These are phyloP conservation scores for Populus deltoides DNA, from an alignment of 345 rosid species.

Conservation along the genomic window DNA sequence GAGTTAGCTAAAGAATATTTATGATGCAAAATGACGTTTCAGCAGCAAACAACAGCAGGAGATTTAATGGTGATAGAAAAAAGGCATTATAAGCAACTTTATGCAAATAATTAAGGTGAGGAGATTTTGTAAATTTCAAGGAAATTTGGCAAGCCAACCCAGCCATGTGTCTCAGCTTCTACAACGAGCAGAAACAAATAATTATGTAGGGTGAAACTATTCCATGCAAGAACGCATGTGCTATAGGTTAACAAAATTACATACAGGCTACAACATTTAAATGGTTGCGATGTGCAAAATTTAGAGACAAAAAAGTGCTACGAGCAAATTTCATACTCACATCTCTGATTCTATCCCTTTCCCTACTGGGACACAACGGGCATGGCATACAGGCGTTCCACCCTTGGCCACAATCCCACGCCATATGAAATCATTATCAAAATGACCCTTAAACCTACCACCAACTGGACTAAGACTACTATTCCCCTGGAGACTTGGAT, in stretches of 20 bases:
- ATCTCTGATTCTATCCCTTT: conserved; percentile 52
- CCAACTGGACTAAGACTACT: conserved; percentile 46
- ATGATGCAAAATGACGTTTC: background rate
- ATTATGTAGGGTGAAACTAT: background rate
- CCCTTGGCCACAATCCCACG: conserved; percentile 76
- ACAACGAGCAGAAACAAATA: background rate
- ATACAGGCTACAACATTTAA: background rate
- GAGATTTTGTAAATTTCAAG: background rate
- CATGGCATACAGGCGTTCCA: conserved; percentile 71
- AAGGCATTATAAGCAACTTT: background rate
- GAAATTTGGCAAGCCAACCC: background rate
- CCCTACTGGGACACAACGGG: conserved; percentile 66
- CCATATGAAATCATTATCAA: conserved; percentile 64
- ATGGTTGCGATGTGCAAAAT: background rate
- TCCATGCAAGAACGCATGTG: background rate
- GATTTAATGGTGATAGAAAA: background rate
- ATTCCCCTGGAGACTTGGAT: conserved; percentile 35
- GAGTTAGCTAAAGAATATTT: background rate
- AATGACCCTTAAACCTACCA: conserved; percentile 27
- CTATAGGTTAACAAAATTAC: background rate
- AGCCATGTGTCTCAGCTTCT: background rate
- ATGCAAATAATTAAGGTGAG: background rate
- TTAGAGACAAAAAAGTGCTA: background rate
- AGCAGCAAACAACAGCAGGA: background rate
- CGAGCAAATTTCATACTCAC: conserved; percentile 40